A percentile compares a stretch with the other conserved stretches of the same genome.
phyloP scores from a whole-genome alignment of 2,329 filamentous ascomycete species.

The Fusarium sp. region DNA sequence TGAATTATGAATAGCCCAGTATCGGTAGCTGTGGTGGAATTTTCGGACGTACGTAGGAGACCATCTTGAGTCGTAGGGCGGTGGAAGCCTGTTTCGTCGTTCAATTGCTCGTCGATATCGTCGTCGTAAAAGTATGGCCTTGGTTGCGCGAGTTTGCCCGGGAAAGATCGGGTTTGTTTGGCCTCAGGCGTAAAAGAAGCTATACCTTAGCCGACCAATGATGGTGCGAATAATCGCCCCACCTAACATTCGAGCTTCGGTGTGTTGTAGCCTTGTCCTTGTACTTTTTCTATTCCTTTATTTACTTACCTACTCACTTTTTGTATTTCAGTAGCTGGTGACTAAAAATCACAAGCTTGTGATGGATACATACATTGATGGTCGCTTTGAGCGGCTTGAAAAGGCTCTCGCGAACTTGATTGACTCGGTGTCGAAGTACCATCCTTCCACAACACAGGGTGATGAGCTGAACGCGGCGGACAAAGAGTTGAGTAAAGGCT shows the following conservation, averaged over 20 bases:
- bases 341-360: background rate
- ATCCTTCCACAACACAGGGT: conserved; percentile 76
- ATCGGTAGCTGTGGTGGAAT: background rate
- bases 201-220: conserved; percentile 31
- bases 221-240: background rate
- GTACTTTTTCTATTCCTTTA: conserved; percentile 5
- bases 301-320: conserved; percentile 20
- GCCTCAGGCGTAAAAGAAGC: conserved; percentile 52
- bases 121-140: conserved; percentile 48
- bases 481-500: conserved; percentile 72
- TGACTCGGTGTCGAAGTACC: conserved; percentile 85
- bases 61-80: conserved; percentile 56
- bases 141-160: conserved; percentile 54
- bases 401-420: conserved; percentile 76
- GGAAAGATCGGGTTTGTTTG: conserved; percentile 53
- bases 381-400: conserved; percentile 75
- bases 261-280: conserved; percentile 25
- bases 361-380: conserved; percentile 75
- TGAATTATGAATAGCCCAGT: background rate
- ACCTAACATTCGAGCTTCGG: conserved; percentile 42
- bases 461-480: conserved; percentile 79
- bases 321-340: background rate
- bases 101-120: conserved; percentile 56
- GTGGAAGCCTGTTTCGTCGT: conserved; percentile 50
- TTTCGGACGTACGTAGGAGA: conserved; percentile 55